A percentile compares a stretch with the other conserved stretches of the same genome.
phyloP scores from a whole-genome alignment of 75 land plant genomes.

The Cunninghamia lanceolata region DNA sequence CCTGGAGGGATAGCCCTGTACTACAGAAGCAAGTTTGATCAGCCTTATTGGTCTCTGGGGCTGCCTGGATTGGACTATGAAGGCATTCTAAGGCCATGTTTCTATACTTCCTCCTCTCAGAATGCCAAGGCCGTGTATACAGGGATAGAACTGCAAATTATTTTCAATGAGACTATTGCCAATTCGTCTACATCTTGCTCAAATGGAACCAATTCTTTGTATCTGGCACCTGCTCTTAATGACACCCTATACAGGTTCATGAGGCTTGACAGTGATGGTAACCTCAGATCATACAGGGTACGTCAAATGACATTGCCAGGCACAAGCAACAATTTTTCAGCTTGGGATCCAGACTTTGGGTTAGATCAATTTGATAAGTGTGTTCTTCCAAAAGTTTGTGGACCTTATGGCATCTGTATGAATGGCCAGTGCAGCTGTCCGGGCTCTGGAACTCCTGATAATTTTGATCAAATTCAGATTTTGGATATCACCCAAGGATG shows the following conservation, averaged over 20 bases:
- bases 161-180: neutral
- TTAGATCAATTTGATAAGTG: constrained; percentile 11
- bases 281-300: constrained; percentile 2
- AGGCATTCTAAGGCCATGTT: constrained; percentile 15
- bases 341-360: constrained; percentile 6
- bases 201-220: neutral
- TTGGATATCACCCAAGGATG: constrained; percentile 12
- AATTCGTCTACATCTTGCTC: constrained; percentile 7
- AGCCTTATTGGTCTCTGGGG: constrained; percentile 14
- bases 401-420: constrained; percentile 30
- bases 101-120: constrained; percentile 1
- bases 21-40: neutral
- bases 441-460: constrained; percentile 13
- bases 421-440: constrained; percentile 31
- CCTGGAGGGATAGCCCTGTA: constrained; percentile 14
- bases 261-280: constrained; percentile 15
- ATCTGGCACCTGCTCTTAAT: neutral
- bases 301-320: neutral
- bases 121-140: neutral
- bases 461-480: neutral
- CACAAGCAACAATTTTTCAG: neutral
- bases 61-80: constrained; percentile 9
- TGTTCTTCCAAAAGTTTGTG: constrained; percentile 24
- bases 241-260: constrained; percentile 8
- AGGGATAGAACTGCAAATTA: neutral